Conservation (phyloP, 371 early-diverging fungal genomes). For the Mortierella sp. region DNA sequence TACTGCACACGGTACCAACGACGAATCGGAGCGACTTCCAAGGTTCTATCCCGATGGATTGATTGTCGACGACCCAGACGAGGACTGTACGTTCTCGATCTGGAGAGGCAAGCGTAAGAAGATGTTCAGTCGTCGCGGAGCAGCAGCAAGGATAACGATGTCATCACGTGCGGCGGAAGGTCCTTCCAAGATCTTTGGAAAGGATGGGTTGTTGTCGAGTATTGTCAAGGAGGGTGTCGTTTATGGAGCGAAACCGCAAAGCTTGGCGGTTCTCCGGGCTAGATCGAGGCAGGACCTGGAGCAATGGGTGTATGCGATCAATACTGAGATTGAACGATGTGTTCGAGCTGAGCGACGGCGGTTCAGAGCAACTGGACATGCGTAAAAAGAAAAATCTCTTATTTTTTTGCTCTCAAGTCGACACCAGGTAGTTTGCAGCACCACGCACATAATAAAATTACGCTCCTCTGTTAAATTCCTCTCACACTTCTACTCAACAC, state of each 20-base stretch:
- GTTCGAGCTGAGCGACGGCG: constrained; percentile 40
- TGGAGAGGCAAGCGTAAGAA: constrained; percentile 62
- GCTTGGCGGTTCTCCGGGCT: constrained; percentile 39
- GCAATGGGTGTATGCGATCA: constrained; percentile 56
- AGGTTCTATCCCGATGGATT: constrained; percentile 63
- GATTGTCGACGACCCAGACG: constrained; percentile 59
- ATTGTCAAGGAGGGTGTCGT: constrained; percentile 49
- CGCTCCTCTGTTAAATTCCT: no score
- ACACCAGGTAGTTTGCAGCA: no score
- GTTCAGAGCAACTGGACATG: constrained; percentile 1
- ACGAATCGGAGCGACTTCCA: constrained; percentile 52
- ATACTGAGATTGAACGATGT: constrained; percentile 52
- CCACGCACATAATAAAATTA: no score
- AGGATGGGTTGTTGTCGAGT: constrained; percentile 30
- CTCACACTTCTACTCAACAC: no score
- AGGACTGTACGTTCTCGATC: constrained; percentile 67
- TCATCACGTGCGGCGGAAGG: constrained; percentile 20
- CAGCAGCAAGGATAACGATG: constrained; percentile 24
- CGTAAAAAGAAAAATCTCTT: no score
- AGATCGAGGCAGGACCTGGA: constrained; percentile 50
- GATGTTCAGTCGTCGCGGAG: constrained; percentile 53
- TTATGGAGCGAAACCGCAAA: constrained; percentile 32
- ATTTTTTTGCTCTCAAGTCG: no score
- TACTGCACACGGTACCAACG: constrained; percentile 37
- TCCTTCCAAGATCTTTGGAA: constrained; percentile 36